Evolutionary conservation across 129 eudicot genomes (phyloP).

Genomic region (Saposhnikovia divaricata): DNA sequence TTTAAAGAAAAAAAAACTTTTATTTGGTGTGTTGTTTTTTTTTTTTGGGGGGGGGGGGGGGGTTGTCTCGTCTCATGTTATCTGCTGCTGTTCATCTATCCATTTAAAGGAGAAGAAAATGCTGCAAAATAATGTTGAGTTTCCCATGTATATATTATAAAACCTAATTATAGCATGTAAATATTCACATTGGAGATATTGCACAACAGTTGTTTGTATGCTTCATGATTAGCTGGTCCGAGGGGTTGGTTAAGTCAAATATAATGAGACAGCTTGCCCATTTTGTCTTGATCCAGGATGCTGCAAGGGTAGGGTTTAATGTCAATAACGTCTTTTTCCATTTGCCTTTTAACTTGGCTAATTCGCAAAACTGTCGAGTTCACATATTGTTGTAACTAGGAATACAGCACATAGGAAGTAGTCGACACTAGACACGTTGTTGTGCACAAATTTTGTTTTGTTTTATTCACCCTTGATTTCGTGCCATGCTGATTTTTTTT

Average conservation of each 20-base stretch:
- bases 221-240: background rate
- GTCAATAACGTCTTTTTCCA: background rate
- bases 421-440: background rate
- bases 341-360: background rate
- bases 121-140: background rate
- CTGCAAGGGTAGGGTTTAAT: conserved; percentile 3
- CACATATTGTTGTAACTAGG: background rate
- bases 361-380: background rate
- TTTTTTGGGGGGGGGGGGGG: too few relatives aligned
- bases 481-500: background rate
- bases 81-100: background rate
- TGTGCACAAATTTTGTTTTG: background rate
- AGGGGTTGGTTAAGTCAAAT: background rate
- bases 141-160: background rate
- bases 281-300: background rate
- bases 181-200: background rate
- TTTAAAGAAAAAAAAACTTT: too few relatives aligned
- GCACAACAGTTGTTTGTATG: background rate
- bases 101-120: background rate
- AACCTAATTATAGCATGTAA: background rate
- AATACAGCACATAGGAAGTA: too few relatives aligned
- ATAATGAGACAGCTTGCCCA: background rate
- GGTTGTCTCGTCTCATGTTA: background rate
- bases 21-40: too few relatives aligned
- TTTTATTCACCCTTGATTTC: background rate